Base-by-base conservation (phyloP, 164 flowering plant species). In the Brasenia schreberi region DNA sequence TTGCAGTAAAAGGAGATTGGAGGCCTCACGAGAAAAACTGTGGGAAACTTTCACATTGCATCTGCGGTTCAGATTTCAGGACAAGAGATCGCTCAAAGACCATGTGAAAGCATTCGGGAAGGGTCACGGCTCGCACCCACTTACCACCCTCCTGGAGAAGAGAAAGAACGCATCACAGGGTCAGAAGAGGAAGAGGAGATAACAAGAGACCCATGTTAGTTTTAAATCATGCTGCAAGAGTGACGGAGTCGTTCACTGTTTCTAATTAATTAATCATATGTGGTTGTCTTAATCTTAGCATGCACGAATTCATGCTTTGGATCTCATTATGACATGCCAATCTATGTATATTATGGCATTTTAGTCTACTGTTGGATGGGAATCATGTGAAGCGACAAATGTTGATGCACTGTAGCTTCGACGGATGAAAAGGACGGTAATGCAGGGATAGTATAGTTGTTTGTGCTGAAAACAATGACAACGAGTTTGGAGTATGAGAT, bases 11-110 rank as follows among this genome's bases (percentile, higher is more conserved):
- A 61, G 93, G 93, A 7, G 93, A 87, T 61, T 87, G 91, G 94
- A 75, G 94, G 68, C 86, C 94, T 5, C 94, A 88, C 23, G 94
- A 88, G 64, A 88, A 88, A 83, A 87, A 88, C 66, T 88, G 91
- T 63, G 94, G 94, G 0, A 86, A 86, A 79, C 72, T 88, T 1
- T 88, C 91, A 91, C 84, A 81, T 64, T 88, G 94, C 75, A 79
- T 74, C 42, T 88, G 94, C 70, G 94, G 94, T 1, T 88, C 94
- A 0, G 94, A 88, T 66, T 88, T 88, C 75, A 88, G 86, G 64
- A 88, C 77, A 88, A 88, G 56, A 76, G 94, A 53, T 88, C 94
- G 14, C 89, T 88, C 61, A 88, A 88, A 64, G 94, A 88, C 65
- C 94, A 88, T 76, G 75, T 88, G 9, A 74, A 87, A 69, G 83